Conservation (phyloP, 164 flowering plant genomes). For the Litsea cubeba region DNA sequence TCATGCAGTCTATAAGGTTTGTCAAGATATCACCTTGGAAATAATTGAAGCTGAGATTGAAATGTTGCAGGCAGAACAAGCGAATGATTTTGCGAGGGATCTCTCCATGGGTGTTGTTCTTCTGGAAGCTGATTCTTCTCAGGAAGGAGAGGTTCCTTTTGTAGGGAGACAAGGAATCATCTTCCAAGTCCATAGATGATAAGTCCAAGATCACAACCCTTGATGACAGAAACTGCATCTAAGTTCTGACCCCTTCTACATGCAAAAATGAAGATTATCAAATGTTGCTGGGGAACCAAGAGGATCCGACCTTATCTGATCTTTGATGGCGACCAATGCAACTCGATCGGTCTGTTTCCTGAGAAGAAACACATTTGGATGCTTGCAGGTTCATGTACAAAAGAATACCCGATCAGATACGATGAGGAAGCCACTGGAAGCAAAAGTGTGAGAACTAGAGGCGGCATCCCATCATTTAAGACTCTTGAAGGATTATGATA, state of each 20-base stretch:
- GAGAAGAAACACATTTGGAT: not conserved
- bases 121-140: constrained; percentile 23
- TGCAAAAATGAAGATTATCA: constrained; percentile 18
- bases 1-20: constrained; percentile 15
- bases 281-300: not conserved
- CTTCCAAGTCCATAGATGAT: constrained; percentile 15
- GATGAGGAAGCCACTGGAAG: not conserved
- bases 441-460: too few relatives aligned
- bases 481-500: too few relatives aligned
- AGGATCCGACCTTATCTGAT: constrained; percentile 13
- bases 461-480: too few relatives aligned
- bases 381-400: not conserved
- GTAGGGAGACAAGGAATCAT: constrained; percentile 36
- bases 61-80: constrained; percentile 23
- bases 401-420: not conserved
- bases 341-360: constrained; percentile 8
- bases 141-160: constrained; percentile 45
- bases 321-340: constrained; percentile 16
- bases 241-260: constrained; percentile 7
- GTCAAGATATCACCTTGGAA: constrained; percentile 32
- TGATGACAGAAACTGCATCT: constrained; percentile 19
- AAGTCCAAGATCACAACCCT: constrained; percentile 32
- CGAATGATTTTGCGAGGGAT: constrained; percentile 29
- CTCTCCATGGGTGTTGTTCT: constrained; percentile 28
- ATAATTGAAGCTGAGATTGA: constrained; percentile 31